Percentiles rank a stretch among this genome's conserved stretches.
Evolutionary conservation across 192 early-diverging fungal species (phyloP).

Genomic region (Umbelopsis vinacea): DNA sequence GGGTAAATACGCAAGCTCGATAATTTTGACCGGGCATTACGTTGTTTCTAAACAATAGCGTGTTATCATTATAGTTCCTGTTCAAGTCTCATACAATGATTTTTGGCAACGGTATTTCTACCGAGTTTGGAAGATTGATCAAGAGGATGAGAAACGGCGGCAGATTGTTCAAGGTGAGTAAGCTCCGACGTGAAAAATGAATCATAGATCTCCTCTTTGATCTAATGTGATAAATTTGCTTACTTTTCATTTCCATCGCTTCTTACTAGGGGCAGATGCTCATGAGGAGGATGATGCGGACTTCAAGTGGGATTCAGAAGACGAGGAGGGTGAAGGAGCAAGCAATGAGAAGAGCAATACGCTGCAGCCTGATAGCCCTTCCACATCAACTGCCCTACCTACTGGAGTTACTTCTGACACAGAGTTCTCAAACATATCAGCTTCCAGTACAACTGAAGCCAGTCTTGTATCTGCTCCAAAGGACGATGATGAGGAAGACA

Average conservation of each 20-base stretch:
- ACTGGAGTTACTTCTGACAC: conserved; percentile 26
- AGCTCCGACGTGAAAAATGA: conserved; percentile 19
- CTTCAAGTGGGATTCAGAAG: conserved; percentile 43
- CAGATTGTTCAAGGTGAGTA: conserved; percentile 53
- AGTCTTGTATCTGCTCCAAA: conserved; percentile 34
- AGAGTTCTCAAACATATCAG: conserved; percentile 35
- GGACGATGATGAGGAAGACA: conserved; percentile 33
- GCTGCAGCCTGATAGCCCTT: background rate
- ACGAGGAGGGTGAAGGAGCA: conserved; percentile 23
- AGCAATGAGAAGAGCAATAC: background rate
- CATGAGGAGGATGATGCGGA: conserved; percentile 30
- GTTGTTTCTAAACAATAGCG: background rate
- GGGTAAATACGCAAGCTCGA: conserved; percentile 29
- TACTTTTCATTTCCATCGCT: too few species aligned
- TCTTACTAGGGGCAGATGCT: conserved; percentile 1
- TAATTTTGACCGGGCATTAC: background rate
- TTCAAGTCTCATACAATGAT: conserved; percentile 48
- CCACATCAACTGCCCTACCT: background rate
- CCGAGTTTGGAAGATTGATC: conserved; percentile 54
- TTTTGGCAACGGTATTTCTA: conserved; percentile 60
- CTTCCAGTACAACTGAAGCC: conserved; percentile 32
- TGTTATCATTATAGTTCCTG: conserved; percentile 37
- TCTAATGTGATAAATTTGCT: background rate
- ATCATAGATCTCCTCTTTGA: background rate
- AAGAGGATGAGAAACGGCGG: conserved; percentile 54